phyloP scores from a whole-genome alignment of 2,329 filamentous ascomycete genomes.

The Ustilaginoidea virens region DNA sequence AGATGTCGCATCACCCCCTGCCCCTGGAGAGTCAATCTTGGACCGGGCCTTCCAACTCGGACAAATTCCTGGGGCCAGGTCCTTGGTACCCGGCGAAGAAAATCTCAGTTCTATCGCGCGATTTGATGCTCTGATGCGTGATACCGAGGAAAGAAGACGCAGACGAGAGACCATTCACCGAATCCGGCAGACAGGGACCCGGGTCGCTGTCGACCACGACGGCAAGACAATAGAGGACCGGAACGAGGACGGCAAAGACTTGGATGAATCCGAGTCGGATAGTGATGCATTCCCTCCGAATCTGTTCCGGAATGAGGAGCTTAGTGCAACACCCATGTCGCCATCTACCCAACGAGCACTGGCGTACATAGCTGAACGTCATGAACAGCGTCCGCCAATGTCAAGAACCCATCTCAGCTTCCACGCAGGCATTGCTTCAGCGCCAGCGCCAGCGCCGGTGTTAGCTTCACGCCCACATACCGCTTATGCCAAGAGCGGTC shows the following conservation, averaged over 20 bases:
- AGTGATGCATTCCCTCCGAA: constrained; percentile 23
- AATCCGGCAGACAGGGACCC: constrained; percentile 19
- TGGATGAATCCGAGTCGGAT: constrained; percentile 24
- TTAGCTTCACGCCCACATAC: constrained; percentile 34
- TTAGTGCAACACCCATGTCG: constrained; percentile 20
- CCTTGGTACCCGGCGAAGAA: constrained; percentile 38
- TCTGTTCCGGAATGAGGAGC: constrained; percentile 11
- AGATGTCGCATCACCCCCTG: constrained; percentile 34
- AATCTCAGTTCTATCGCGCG: constrained; percentile 48
- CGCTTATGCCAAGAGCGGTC: constrained; percentile 32
- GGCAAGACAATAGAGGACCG: constrained; percentile 28
- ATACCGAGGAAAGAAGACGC: constrained; percentile 36
- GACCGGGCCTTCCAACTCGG: constrained; percentile 50
- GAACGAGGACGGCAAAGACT: constrained; percentile 17
- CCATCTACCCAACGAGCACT: constrained; percentile 33
- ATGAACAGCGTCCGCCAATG: constrained; percentile 19
- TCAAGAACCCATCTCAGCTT: constrained; percentile 18
- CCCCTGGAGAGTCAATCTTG: constrained; percentile 48
- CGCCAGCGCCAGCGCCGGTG: constrained; percentile 4
- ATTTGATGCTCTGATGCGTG: constrained; percentile 50
- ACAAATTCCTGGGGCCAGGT: constrained; percentile 44
- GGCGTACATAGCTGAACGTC: constrained; percentile 32
- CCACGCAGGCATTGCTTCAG: constrained; percentile 11
- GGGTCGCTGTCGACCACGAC: constrained; percentile 36
- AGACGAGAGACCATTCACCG: constrained; percentile 20